Evolutionary conservation across 441 rosid species (phyloP).

Genomic region (Lepidium campestre): DNA sequence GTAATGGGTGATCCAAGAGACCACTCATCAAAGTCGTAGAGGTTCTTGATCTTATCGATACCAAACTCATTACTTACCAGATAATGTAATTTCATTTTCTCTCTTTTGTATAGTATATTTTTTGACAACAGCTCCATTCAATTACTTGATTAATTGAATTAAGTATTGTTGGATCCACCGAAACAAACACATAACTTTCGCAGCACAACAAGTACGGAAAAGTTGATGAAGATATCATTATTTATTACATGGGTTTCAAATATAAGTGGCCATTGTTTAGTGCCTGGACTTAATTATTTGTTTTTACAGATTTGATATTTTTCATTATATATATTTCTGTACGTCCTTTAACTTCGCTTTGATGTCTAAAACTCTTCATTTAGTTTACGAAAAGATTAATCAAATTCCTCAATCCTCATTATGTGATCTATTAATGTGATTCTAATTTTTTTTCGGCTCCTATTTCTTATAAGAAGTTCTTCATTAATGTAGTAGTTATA

Average conservation of each 20-base stretch:
- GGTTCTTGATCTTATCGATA: not conserved
- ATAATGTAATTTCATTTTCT: not conserved
- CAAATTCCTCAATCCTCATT: no score
- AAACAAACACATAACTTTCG: slow-evolving; percentile 24
- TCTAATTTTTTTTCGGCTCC: no score
- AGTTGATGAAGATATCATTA: slow-evolving; percentile 9
- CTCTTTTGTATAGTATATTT: not conserved
- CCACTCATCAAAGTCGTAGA: slow-evolving; percentile 2
- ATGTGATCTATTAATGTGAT: no score
- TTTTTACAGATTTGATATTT: no score
- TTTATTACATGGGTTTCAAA: not conserved
- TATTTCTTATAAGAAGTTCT: no score
- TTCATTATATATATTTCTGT: no score
- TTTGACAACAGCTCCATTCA: not conserved
- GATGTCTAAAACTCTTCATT: no score
- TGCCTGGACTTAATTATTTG: not conserved
- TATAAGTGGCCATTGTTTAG: not conserved
- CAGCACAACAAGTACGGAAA: slow-evolving; percentile 27
- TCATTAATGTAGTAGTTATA: no score
- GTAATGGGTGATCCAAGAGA: slow-evolving; percentile 19
- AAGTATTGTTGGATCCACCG: slow-evolving; percentile 15
- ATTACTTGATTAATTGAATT: not conserved
- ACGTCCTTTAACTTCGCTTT: no score
- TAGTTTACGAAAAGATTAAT: no score
- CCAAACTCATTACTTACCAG: not conserved